Evolutionary conservation across 176 grass and related monocot species (phyloP), one percentile per base, ranked within the genome.

Genomic region (Oryza nivara): DNA sequence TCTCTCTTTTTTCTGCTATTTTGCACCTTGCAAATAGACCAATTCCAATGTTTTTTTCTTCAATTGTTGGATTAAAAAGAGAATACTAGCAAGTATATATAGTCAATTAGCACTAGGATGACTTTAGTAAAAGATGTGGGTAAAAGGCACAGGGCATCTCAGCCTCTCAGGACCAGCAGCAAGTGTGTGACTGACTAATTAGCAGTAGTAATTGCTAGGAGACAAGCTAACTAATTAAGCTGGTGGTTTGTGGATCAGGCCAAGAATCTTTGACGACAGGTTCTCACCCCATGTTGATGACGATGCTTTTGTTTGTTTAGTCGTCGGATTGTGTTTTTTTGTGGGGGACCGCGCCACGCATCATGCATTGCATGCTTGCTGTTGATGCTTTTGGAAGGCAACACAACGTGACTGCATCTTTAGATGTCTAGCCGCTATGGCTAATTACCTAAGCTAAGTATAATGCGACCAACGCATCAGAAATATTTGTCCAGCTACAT

Each of bases 321-420:
- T 51, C 48, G n/a, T 36, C 8, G 58, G 58, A 63, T 13, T 44
- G 47, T 44, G 68, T 43, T 38, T 56, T 56, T 43, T 19, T 15
- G 19, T 17, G 30, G 30, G 66, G 7, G 38, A 9, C n/a, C 6
- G 56, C 41, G 56, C 58, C 58, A 63, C 4, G 58, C 58, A 63
- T 63, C 75, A 28, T 26, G 32, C 65, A 44, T 49, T 13, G 47
- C 54, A 51, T 34, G 48, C 67, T 60, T 38, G 52, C 40, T 38
- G 45, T 10, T 10, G 80, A 13, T 69, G 83, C 83, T 77, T 85
- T 77, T 41, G 36, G 65, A 68, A 77, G 82, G 63, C 6, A 77
- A 48, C 65, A 9, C 47, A 41, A 70, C 47, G 43, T 68, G 73
- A 2, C 34, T 60, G 40, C 41, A 58, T 58, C 54, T 58, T 19